Evolutionary conservation across 108 stramenopile species (phyloP).

Genomic region (Aurantiochytrium sp.): DNA sequence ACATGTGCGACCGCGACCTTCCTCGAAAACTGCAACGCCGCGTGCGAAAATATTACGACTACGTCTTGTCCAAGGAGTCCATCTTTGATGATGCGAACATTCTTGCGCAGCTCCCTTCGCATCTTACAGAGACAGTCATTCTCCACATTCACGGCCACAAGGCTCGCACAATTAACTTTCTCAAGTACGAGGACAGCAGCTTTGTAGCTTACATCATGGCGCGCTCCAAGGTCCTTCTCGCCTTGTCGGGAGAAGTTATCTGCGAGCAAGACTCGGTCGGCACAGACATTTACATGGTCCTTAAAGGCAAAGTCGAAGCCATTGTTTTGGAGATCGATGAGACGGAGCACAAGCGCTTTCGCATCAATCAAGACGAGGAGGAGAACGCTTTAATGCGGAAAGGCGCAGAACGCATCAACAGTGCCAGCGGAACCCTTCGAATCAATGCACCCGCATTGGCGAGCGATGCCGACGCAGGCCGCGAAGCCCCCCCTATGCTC

Average conservation of each 20-base stretch:
- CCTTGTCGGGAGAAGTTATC: not conserved
- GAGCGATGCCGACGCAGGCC: too few species aligned
- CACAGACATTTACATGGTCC: not conserved
- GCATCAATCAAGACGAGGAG: not conserved
- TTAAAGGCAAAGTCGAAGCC: not conserved
- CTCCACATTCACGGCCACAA: not conserved
- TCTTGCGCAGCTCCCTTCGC: not conserved
- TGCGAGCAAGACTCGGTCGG: not conserved
- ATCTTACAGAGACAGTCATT: not conserved
- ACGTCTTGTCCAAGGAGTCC: slow-evolving; percentile 10
- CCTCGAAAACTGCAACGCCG: slow-evolving; percentile 20
- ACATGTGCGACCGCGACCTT: slow-evolving; percentile 33
- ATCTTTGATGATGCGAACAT: slow-evolving; percentile 7
- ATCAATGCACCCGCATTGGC: not conserved
- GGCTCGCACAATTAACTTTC: not conserved
- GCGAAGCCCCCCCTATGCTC: too few species aligned
- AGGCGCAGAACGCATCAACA: not conserved
- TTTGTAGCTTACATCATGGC: not conserved
- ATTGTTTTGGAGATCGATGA: not conserved
- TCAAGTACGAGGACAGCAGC: not conserved
- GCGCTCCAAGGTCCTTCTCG: not conserved
- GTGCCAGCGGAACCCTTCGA: not conserved
- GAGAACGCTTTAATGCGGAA: not conserved
- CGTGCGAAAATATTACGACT: slow-evolving; percentile 28
- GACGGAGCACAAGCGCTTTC: not conserved